These are phyloP conservation scores for Alternaria triticina DNA, from an alignment of 2,329 filamentous ascomycete genomes.

Conservation along the genomic window DNA sequence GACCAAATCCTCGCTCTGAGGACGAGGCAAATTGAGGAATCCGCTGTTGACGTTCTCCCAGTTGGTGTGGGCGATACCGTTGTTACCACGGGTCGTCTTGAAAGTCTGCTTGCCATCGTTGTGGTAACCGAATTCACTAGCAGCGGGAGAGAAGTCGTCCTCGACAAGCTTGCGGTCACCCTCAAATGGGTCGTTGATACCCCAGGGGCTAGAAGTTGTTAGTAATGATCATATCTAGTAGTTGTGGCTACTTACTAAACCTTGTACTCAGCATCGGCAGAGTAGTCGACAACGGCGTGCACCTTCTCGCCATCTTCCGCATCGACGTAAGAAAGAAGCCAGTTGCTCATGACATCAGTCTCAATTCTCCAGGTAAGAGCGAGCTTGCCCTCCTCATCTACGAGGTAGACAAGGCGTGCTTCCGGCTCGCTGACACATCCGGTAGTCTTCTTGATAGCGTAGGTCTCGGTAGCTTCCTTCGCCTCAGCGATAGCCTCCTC, in stretches of 20 bases:
- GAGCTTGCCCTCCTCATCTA: conserved; percentile 56
- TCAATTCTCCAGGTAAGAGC: conserved; percentile 64
- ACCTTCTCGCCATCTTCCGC: conserved; percentile 56
- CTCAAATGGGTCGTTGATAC: conserved; percentile 61
- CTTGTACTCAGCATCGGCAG: conserved; percentile 61
- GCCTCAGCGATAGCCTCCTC: conserved; percentile 50
- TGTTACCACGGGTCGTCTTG: conserved; percentile 65
- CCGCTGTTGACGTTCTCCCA: conserved; percentile 48
- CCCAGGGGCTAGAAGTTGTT: conserved; percentile 51
- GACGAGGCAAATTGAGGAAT: conserved; percentile 61
- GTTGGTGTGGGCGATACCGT: conserved; percentile 62
- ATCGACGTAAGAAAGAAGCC: conserved; percentile 66
- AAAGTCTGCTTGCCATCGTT: conserved; percentile 57
- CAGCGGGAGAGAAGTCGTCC: conserved; percentile 57
- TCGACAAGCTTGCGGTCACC: conserved; percentile 53
- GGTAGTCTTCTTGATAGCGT: conserved; percentile 56
- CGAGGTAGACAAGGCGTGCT: conserved; percentile 63
- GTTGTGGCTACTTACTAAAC: conserved; percentile 54
- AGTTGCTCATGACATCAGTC: conserved; percentile 63
- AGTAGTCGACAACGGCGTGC: conserved; percentile 64
- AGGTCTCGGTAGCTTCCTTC: conserved; percentile 46
- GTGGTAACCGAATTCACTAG: conserved; percentile 63
- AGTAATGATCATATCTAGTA: background rate
- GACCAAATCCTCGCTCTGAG: conserved; percentile 49
- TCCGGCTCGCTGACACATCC: conserved; percentile 61